These are phyloP conservation scores for Xanthoparmelia taractica DNA, from an alignment of 495 filamentous ascomycete species.

Conservation along the genomic window DNA sequence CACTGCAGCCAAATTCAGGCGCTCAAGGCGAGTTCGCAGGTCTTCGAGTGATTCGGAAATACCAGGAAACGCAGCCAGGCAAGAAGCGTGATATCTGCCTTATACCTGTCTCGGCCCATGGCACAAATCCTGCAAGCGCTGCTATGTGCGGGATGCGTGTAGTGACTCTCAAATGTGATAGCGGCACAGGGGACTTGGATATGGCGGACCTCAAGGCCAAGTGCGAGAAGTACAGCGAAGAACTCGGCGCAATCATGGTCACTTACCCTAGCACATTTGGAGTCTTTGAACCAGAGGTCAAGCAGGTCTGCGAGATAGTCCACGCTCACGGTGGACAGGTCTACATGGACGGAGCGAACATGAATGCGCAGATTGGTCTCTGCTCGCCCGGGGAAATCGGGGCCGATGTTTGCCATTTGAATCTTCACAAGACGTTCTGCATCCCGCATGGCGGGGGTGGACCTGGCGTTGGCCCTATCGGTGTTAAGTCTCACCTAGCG, in stretches of 20 bases:
- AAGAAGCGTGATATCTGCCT: conserved; percentile 84
- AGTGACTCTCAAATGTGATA: conserved; percentile 86
- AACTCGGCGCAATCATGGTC: conserved; percentile 94
- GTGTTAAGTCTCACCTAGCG: conserved; percentile 74
- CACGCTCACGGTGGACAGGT: conserved; percentile 89
- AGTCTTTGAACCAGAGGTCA: conserved; percentile 88
- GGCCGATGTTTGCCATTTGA: conserved; percentile 95
- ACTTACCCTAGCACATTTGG: conserved; percentile 97
- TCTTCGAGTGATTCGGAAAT: conserved; percentile 86
- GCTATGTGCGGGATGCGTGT: conserved; percentile 98
- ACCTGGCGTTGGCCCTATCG: conserved; percentile 91
- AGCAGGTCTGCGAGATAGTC: conserved; percentile 76
- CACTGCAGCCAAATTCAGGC: conserved; percentile 92
- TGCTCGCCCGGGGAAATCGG: conserved; percentile 97
- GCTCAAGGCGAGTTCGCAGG: conserved; percentile 96
- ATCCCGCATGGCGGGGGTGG: conserved; percentile 97
- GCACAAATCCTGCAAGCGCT: conserved; percentile 93
- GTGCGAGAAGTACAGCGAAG: conserved; percentile 76
- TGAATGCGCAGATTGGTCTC: conserved; percentile 97
- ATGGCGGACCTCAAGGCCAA: conserved; percentile 79
- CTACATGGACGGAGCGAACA: conserved; percentile 99
- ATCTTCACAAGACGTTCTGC: conserved; percentile 98
- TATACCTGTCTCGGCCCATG: conserved; percentile 94
- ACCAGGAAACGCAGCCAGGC: conserved; percentile 55
- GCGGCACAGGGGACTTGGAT: conserved; percentile 84